phyloP scores from a whole-genome alignment of 2,329 filamentous ascomycete genomes.

The Xylariomycetidae sp. region DNA sequence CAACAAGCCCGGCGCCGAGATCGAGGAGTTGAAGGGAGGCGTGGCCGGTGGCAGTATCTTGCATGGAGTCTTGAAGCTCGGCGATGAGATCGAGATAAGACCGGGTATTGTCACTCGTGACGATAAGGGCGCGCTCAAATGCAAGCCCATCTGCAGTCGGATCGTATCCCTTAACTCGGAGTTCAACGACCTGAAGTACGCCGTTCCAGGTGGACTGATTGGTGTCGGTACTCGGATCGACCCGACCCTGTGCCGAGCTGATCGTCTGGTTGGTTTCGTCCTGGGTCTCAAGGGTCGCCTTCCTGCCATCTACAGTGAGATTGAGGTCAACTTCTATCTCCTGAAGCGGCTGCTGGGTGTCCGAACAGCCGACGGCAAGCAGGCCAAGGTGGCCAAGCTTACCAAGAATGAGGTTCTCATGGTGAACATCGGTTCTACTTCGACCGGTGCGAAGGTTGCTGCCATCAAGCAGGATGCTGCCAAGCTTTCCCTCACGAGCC shows the following conservation, averaged over 20 bases:
- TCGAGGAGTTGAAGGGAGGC: slow-evolving; percentile 96
- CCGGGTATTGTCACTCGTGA: slow-evolving; percentile 98
- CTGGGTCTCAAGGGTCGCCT: slow-evolving; percentile 89
- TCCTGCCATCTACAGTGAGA: slow-evolving; percentile 94
- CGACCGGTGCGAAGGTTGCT: slow-evolving; percentile 93
- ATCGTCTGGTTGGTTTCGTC: slow-evolving; percentile 97
- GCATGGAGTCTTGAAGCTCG: slow-evolving; percentile 92
- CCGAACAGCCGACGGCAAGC: slow-evolving; percentile 96
- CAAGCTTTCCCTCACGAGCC: slow-evolving; percentile 86
- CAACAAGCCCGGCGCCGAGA: slow-evolving; percentile 98
- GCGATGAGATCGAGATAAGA: slow-evolving; percentile 96
- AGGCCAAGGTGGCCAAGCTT: slow-evolving; percentile 97
- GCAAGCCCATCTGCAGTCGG: slow-evolving; percentile 93
- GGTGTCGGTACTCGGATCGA: slow-evolving; percentile 98
- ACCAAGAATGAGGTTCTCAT: slow-evolving; percentile 98
- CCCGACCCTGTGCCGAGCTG: slow-evolving; percentile 94
- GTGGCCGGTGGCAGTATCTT: slow-evolving; percentile 96
- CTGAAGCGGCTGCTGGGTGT: slow-evolving; percentile 91
- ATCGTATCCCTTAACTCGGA: slow-evolving; percentile 95
- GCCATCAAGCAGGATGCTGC: slow-evolving; percentile 97
- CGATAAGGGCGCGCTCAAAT: slow-evolving; percentile 87
- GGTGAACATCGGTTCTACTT: slow-evolving; percentile 98
- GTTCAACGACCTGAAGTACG: slow-evolving; percentile 97
- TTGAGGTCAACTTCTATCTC: slow-evolving; percentile 99
- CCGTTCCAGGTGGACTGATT: slow-evolving; percentile 93